These are phyloP conservation scores for Aspergillus egyptiacus DNA, from an alignment of 495 filamentous ascomycete species.

Conservation along the genomic window DNA sequence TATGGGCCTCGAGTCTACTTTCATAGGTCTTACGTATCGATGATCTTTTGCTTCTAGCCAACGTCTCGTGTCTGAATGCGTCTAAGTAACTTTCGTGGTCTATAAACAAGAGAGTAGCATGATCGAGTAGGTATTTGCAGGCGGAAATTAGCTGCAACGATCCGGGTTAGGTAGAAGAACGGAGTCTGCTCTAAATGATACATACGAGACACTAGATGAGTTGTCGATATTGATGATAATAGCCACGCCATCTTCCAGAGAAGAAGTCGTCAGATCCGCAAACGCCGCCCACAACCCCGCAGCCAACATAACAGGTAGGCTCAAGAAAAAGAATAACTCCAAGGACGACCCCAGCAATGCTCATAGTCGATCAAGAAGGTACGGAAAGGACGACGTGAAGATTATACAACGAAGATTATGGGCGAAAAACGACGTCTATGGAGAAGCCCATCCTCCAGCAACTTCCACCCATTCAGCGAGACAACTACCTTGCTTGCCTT, in stretches of 20 bases:
- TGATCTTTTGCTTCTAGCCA: too few relatives aligned
- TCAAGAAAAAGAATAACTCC: conserved; percentile 35
- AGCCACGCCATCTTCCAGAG: conserved; percentile 33
- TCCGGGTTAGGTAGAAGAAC: background rate
- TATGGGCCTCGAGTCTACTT: too few relatives aligned
- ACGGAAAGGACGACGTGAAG: conserved; percentile 31
- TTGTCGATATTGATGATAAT: conserved; percentile 40
- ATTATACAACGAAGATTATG: conserved; percentile 30
- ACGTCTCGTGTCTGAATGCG: too few relatives aligned
- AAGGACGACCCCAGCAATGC: conserved; percentile 33
- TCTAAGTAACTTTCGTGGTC: too few relatives aligned
- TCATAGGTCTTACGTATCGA: too few relatives aligned
- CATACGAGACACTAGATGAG: conserved; percentile 40
- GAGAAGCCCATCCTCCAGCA: conserved; percentile 87
- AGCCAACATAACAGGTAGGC: conserved; percentile 35
- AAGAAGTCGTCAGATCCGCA: conserved; percentile 40
- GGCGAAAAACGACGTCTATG: conserved; percentile 35
- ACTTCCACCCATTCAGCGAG: conserved; percentile 96
- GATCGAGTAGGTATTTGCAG: too few relatives aligned
- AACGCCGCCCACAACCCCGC: conserved; percentile 41
- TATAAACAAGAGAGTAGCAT: too few relatives aligned
- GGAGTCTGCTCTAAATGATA: conserved; percentile 19
- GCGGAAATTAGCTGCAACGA: too few relatives aligned
- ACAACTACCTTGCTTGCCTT: conserved; percentile 94
- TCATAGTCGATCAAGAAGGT: conserved; percentile 30